A percentile compares a stretch with the other conserved stretches of the same genome.
Conservation (phyloP, 2,329 filamentous ascomycete genomes). For the Sarocladium strictum region DNA sequence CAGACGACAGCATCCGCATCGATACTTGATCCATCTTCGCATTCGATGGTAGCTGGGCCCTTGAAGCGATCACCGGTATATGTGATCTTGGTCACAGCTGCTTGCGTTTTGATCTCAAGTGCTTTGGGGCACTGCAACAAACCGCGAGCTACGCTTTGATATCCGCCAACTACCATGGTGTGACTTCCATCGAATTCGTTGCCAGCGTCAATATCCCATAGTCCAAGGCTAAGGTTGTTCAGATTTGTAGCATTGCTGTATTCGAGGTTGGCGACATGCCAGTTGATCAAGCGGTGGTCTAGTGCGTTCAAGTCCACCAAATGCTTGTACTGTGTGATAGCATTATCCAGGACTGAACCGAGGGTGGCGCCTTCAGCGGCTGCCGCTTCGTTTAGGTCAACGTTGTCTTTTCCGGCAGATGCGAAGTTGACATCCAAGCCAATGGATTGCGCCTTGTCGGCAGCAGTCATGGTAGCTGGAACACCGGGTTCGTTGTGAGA, state of each 20-base stretch:
- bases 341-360: slow-evolving; percentile 85
- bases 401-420: slow-evolving; percentile 55
- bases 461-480: slow-evolving; percentile 64
- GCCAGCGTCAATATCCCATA: slow-evolving; percentile 96
- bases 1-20: slow-evolving; percentile 89
- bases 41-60: slow-evolving; percentile 58
- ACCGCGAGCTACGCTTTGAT: slow-evolving; percentile 87
- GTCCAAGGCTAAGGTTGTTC: slow-evolving; percentile 76
- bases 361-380: slow-evolving; percentile 64
- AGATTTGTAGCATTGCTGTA: slow-evolving; percentile 94
- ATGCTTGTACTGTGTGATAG: slow-evolving; percentile 79
- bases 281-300: slow-evolving; percentile 88
- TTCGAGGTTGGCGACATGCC: slow-evolving; percentile 97
- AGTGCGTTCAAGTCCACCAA: slow-evolving; percentile 78
- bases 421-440: slow-evolving; percentile 73
- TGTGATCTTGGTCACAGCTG: slow-evolving; percentile 64
- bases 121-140: slow-evolving; percentile 70
- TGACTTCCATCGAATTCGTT: slow-evolving; percentile 97
- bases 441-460: slow-evolving; percentile 70
- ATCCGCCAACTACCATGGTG: slow-evolving; percentile 88
- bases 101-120: slow-evolving; percentile 70
- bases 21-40: slow-evolving; percentile 68
- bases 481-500: slow-evolving; percentile 66
- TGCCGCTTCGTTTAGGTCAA: slow-evolving; percentile 65
- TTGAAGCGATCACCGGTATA: slow-evolving; percentile 47